Evolutionary conservation across 805 yeast genomes (phyloP).

Genomic region (Hanseniaspora nectarophila): DNA sequence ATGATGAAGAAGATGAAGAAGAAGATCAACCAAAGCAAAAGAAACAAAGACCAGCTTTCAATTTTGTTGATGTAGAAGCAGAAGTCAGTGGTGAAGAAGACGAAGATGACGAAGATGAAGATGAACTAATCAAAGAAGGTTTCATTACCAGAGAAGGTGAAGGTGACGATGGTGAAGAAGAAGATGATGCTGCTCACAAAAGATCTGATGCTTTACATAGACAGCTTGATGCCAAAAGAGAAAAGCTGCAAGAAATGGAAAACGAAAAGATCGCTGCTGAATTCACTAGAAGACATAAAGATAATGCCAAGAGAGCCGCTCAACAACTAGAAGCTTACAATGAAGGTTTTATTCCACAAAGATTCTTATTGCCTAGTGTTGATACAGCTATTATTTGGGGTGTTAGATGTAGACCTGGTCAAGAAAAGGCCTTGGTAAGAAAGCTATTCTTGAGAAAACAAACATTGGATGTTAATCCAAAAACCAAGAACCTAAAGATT

Average conservation of each 20-base stretch:
- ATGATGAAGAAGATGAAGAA: slow-evolving; percentile 47
- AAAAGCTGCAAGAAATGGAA: slow-evolving; percentile 81
- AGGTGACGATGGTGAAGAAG: slow-evolving; percentile 56
- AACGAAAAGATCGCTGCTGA: slow-evolving; percentile 90
- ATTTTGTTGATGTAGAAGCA: slow-evolving; percentile 95
- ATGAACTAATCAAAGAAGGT: slow-evolving; percentile 75
- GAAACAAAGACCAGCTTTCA: slow-evolving; percentile 49
- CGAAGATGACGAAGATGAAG: slow-evolving; percentile 87
- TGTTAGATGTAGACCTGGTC: slow-evolving; percentile 82
- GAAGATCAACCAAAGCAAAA: slow-evolving; percentile 41
- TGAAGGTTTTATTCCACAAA: slow-evolving; percentile 81
- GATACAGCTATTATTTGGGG: slow-evolving; percentile 96
- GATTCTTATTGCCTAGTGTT: slow-evolving; percentile 85
- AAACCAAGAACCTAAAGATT: slow-evolving; percentile 66
- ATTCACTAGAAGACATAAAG: slow-evolving; percentile 65
- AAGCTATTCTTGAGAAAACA: slow-evolving; percentile 73
- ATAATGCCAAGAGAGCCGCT: slow-evolving; percentile 57
- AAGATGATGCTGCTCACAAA: slow-evolving; percentile 34
- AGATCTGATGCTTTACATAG: slow-evolving; percentile 75
- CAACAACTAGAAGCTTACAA: slow-evolving; percentile 66
- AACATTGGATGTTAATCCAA: slow-evolving; percentile 54
- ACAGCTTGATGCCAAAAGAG: slow-evolving; percentile 78
- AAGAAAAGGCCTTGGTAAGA: slow-evolving; percentile 81
- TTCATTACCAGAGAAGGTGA: slow-evolving; percentile 49
- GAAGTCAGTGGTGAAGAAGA: slow-evolving; percentile 93